These are phyloP conservation scores for Lepiota venenata DNA, from an alignment of 768 basidiomycete species.

Conservation along the genomic window DNA sequence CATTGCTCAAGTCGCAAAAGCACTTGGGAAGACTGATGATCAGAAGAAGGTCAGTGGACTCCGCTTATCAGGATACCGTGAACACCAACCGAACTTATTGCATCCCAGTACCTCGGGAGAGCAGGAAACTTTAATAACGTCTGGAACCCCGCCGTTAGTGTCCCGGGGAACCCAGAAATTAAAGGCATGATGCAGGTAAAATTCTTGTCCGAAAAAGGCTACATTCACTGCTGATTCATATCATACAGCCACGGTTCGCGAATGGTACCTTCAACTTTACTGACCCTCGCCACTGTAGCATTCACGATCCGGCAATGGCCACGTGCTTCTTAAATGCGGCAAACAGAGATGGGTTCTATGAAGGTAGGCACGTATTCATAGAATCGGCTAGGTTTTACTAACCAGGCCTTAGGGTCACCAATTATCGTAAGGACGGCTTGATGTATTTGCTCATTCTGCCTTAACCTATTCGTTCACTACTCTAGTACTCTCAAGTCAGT, in stretches of 20 bases:
- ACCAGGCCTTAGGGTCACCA: constrained; percentile 37
- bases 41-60: constrained; percentile 40
- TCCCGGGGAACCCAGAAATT: constrained; percentile 44
- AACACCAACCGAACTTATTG: not conserved
- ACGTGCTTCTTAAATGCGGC: constrained; percentile 59
- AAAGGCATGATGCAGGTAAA: constrained; percentile 60
- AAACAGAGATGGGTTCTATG: constrained; percentile 62
- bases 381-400: not conserved
- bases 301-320: constrained; percentile 52
- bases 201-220: not conserved
- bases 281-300: constrained; percentile 64
- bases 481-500: constrained; percentile 55
- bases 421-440: constrained; percentile 43
- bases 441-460: not conserved
- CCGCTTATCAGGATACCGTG: not conserved
- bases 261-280: constrained; percentile 62
- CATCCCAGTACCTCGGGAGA: constrained; percentile 46
- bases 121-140: constrained; percentile 56
- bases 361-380: constrained; percentile 26
- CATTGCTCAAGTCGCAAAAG: constrained; percentile 60
- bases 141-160: constrained; percentile 55
- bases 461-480: not conserved
- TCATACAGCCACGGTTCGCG: constrained; percentile 45
- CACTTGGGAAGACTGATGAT: constrained; percentile 47
- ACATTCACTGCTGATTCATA: not conserved